Evolutionary conservation across 176 grass and related monocot genomes (phyloP), one percentile per base, ranked within the genome.

Genomic region (Alopecurus myosuroides): DNA sequence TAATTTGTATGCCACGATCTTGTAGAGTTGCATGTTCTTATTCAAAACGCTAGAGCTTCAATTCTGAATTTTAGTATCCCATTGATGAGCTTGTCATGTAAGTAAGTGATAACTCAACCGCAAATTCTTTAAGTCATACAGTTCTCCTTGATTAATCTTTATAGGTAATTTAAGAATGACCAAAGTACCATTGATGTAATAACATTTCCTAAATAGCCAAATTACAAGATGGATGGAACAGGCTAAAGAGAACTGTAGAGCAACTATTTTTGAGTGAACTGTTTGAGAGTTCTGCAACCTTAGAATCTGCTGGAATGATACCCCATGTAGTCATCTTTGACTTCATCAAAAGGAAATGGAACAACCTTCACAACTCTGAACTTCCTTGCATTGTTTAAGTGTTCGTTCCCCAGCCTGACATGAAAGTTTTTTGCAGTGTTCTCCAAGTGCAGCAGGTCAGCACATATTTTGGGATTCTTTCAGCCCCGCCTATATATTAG

Each of bases 281-380:
- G 57, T 58, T 77, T 84, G 25, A 20, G 73, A 87, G 75, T 70
- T 91, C 10, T 84, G 40, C 49, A 91, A 50, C 62, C 69, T 50
- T 87, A 91, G 18, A 84, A 58, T 31, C 11, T 61, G 50, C 64
- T 84, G 52, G 64, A 52, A 41, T 22, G 26, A 45, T 49, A 11
- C 20, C n/a, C 70, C 75, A 67, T 84, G 81, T 85, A 93, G 68
- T 69, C 17, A 7, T 88, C 77, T 73, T 90, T 88, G 48, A 93
- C 85, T 87, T 93, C 88, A 78, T 93, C 85, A 93, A 93, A 93
- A 66, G 91, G 91, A 84, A 93, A 81, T 85, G 91, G 91, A 87
- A 93, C 81, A 68, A 84, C 74, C 64, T 90, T 93, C 64, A 93
- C 91, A 58, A 88, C 91, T 86, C 91, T 87, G 77, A 93, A 93